Evolutionary conservation across 345 rosid species (phyloP).

Genomic region (Carallia pectinifolia): DNA sequence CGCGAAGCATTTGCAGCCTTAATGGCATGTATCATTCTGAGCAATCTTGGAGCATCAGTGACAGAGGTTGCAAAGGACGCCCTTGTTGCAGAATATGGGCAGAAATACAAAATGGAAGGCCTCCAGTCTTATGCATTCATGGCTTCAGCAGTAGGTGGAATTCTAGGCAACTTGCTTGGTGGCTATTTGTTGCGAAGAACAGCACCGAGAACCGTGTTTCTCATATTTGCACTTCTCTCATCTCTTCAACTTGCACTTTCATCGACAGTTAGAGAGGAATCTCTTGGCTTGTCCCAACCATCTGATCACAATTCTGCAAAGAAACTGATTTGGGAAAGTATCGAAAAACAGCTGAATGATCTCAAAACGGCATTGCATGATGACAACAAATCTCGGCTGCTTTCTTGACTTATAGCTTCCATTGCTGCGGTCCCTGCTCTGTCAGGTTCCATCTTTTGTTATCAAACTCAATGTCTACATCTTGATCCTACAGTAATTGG

Average conservation of each 20-base stretch:
- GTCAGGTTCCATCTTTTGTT: constrained; percentile 80
- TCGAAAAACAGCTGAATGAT: constrained; percentile 47
- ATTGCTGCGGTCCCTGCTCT: constrained; percentile 64
- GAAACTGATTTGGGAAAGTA: constrained; percentile 38
- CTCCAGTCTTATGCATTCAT: constrained; percentile 84
- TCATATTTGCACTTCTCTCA: constrained; percentile 46
- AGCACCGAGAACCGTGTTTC: constrained; percentile 54
- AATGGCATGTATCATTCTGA: constrained; percentile 57
- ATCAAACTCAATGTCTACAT: constrained; percentile 74
- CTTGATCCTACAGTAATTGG: constrained; percentile 72
- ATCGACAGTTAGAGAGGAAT: constrained; percentile 44
- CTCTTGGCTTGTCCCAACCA: constrained; percentile 50
- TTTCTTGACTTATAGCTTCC: constrained; percentile 71
- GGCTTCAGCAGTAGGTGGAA: constrained; percentile 83
- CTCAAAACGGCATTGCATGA: constrained; percentile 53
- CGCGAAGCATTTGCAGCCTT: constrained; percentile 61
- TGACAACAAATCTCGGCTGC: constrained; percentile 51
- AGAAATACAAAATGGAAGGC: constrained; percentile 45
- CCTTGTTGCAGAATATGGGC: constrained; percentile 82
- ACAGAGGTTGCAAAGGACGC: constrained; percentile 87
- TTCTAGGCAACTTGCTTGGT: constrained; percentile 76
- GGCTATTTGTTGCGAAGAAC: constrained; percentile 54
- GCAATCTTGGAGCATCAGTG: constrained; percentile 84
- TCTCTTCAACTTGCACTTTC: constrained; percentile 59
- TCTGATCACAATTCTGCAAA: constrained; percentile 17